Evolutionary conservation across 331 rosid species (phyloP).

Genomic region (Malus hybrid): DNA sequence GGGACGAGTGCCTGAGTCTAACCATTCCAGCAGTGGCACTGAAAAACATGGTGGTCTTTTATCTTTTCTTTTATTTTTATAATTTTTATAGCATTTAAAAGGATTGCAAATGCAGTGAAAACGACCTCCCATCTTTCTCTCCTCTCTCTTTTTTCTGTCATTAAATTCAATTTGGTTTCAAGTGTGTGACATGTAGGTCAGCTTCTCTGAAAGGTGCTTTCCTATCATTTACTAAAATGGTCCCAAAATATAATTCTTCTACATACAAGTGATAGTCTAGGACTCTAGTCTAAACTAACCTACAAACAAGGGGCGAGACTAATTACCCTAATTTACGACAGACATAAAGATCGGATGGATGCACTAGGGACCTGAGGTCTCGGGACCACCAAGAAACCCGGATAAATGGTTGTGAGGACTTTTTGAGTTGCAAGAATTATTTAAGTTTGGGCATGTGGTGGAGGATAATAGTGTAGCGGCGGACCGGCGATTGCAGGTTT

Average conservation of each 20-base stretch:
- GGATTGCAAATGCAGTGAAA: slow-evolving; percentile 50
- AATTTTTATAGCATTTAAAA: slow-evolving; percentile 29
- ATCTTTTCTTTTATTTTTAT: background rate
- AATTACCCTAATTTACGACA: too few relatives aligned
- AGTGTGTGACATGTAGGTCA: slow-evolving; percentile 3
- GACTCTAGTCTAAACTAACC: too few relatives aligned
- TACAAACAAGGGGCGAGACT: too few relatives aligned
- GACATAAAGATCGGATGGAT: too few relatives aligned
- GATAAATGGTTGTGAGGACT: too few relatives aligned
- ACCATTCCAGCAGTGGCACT: slow-evolving; percentile 80
- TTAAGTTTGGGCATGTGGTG: too few relatives aligned
- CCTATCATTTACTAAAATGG: slow-evolving; percentile 17
- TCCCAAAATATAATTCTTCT: background rate
- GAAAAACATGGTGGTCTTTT: slow-evolving; percentile 61
- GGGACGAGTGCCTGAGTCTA: slow-evolving; percentile 52
- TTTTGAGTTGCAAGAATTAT: too few relatives aligned
- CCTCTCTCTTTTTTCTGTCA: slow-evolving; percentile 6
- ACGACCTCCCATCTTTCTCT: slow-evolving; percentile 51
- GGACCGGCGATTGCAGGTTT: too few relatives aligned
- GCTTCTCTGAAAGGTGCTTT: background rate
- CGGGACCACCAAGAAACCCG: too few relatives aligned
- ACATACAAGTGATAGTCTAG: background rate
- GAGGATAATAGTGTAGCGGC: too few relatives aligned
- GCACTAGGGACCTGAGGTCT: too few relatives aligned
- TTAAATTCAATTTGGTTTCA: slow-evolving; percentile 9